A percentile compares a stretch with the other conserved stretches of the same genome.
These are phyloP conservation scores for Neospermospora avenae DNA, from an alignment of 2,329 filamentous ascomycete species.

Conservation along the genomic window DNA sequence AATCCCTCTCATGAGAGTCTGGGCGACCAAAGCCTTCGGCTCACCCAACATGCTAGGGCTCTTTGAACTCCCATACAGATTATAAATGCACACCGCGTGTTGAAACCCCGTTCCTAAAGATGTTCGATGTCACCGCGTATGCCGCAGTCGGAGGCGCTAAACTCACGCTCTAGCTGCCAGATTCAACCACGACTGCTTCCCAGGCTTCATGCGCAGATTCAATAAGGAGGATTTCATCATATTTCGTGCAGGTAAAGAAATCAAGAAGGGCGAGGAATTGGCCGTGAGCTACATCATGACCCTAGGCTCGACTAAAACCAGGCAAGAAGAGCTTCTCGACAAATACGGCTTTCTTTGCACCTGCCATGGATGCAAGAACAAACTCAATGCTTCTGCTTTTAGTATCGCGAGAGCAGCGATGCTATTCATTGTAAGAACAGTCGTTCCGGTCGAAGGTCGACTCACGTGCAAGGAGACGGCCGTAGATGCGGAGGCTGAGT, in stretches of 20 bases:
- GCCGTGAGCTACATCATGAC: not conserved
- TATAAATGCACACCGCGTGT: too few relatives aligned
- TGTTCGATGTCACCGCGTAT: too few relatives aligned
- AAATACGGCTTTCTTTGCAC: not conserved
- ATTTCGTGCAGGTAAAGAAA: too few relatives aligned
- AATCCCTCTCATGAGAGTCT: not conserved
- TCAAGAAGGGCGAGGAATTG: constrained; percentile 7
- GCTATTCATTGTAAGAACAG: not conserved
- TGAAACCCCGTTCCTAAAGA: too few relatives aligned
- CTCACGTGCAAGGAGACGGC: not conserved
- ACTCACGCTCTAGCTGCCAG: too few relatives aligned
- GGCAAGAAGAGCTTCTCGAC: not conserved
- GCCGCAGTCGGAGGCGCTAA: too few relatives aligned
- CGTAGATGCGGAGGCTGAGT: not conserved
- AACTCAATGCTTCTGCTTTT: not conserved
- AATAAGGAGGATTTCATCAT: too few relatives aligned
- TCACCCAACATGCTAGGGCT: too few relatives aligned
- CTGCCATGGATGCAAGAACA: not conserved
- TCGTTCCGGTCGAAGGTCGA: not conserved
- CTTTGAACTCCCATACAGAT: too few relatives aligned
- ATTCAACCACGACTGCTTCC: too few relatives aligned
- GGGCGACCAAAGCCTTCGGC: not conserved
- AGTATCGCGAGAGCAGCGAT: not conserved
- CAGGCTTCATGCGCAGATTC: too few relatives aligned
- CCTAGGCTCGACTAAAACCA: not conserved